Evolutionary conservation across 2,329 filamentous ascomycete species (phyloP).

Genomic region (Paecilomyces dactylethromorphus): DNA sequence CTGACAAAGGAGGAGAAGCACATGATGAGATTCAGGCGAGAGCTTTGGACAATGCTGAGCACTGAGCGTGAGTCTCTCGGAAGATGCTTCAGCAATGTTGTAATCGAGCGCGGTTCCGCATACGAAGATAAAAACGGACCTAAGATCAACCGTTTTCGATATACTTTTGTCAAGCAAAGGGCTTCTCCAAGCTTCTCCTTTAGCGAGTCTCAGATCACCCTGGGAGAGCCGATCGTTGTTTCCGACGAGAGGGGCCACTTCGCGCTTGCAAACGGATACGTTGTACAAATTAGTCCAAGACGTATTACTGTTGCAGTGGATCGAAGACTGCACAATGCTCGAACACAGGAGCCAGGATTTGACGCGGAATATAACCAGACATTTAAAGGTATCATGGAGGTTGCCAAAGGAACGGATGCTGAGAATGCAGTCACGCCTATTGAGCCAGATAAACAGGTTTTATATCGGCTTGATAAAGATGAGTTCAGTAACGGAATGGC

Average conservation of each 20-base stretch:
- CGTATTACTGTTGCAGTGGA: constrained; percentile 86
- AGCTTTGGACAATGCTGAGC: constrained; percentile 95
- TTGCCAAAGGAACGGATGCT: constrained; percentile 49
- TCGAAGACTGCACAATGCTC: constrained; percentile 77
- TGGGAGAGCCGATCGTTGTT: constrained; percentile 90
- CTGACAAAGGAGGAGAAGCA: constrained; percentile 93
- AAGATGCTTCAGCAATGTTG: constrained; percentile 80
- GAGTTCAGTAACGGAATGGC: constrained; percentile 99
- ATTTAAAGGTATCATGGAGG: constrained; percentile 88
- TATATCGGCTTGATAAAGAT: constrained; percentile 90
- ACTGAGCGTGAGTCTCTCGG: constrained; percentile 79
- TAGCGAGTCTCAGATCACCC: constrained; percentile 76
- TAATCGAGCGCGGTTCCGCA: constrained; percentile 71
- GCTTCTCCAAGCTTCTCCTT: constrained; percentile 66
- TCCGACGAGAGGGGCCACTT: constrained; percentile 95
- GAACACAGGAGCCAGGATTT: constrained; percentile 69
- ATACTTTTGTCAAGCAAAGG: constrained; percentile 71
- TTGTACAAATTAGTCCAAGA: constrained; percentile 67
- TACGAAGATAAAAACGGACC: constrained; percentile 61
- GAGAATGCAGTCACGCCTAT: constrained; percentile 14
- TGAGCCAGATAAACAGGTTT: constrained; percentile 45
- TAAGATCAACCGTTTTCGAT: constrained; percentile 88
- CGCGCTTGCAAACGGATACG: constrained; percentile 86
- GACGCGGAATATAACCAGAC: constrained; percentile 70
- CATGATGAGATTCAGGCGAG: constrained; percentile 75